Evolutionary conservation across 2,329 filamentous ascomycete species (phyloP).

Genomic region (Cordyceps pruinosa): DNA sequence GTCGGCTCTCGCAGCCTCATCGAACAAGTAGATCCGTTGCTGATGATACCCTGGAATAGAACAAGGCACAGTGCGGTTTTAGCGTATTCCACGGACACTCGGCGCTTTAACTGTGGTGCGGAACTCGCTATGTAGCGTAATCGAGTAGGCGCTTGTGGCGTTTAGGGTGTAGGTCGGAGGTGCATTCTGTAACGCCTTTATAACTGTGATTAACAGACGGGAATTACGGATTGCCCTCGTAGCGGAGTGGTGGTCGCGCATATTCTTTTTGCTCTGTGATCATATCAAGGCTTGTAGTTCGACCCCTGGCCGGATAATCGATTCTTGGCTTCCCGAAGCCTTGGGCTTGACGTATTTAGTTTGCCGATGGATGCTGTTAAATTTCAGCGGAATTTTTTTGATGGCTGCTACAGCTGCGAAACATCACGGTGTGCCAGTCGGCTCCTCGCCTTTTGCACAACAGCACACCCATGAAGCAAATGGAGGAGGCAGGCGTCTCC

Average conservation of each 20-base stretch:
- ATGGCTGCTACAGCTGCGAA: background rate
- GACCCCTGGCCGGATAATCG: constrained; percentile 23
- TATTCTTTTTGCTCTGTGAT: constrained; percentile 22
- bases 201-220: constrained; percentile 4
- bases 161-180: constrained; percentile 6
- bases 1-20: constrained; percentile 9
- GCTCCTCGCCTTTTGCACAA: background rate
- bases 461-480: background rate
- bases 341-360: too few species aligned
- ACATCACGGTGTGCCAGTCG: background rate
- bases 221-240: constrained; percentile 18
- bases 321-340: constrained; percentile 7
- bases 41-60: background rate
- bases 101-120: background rate
- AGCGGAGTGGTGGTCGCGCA: constrained; percentile 25
- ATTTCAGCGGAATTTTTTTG: too few species aligned
- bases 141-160: constrained; percentile 5
- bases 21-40: background rate
- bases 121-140: background rate
- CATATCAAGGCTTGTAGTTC: constrained; percentile 24
- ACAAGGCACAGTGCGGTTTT: background rate
- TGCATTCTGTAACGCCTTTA: background rate
- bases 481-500: background rate
- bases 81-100: background rate
- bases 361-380: too few species aligned